Base-by-base conservation (phyloP, 75 land plant species). In the Sequoia sempervirens region DNA sequence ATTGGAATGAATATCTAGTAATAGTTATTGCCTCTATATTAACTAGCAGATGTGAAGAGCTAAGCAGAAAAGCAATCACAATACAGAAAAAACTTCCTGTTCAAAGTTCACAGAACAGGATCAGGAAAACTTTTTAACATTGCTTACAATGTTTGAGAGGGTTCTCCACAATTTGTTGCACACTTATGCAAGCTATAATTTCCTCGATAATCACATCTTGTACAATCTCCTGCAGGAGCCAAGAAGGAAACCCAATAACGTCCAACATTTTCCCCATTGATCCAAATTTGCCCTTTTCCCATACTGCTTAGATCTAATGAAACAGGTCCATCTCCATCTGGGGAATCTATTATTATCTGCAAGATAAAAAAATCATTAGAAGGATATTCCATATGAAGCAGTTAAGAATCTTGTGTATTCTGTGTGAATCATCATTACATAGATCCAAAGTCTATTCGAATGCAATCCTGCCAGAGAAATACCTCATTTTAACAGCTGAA, bases 141-240 rank as follows among this genome's bases (percentile, higher is more conserved):
- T 36, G 75, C 88, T 84, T 86, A 97, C 99, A 98, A 93, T 85
- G 90, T 93, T 87, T 97, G 99, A 23, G 99, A 90, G 72, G 93
- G 85, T 47, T 92, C 86, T 6, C 98, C 98, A 88, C 99, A 97
- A 15, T 90, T 85, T 26, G 87, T 85, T 73, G 66, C 76, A 76
- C 99, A 97, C 76, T 94, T 97, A 52, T 82, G 82, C 66, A 90
- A 89, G 37, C 50, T 78, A 58, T 89, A 96, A 32, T 58, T 84
- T n/a, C 99, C 99, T 34, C 93, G 82, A 78, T 96, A 96, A 72
- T 85, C 89, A 80, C 99, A 97, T 0, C 18, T 38, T 84, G 68
- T 50, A 30, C 91, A 89, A 74, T 56, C 75, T 66, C 91, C 95
- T 11, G 85, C 84, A 72, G 86, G 84, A 28, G 86, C 89, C 73